Conservation (phyloP, 306 rosid species). For the Luffa acutangula region DNA sequence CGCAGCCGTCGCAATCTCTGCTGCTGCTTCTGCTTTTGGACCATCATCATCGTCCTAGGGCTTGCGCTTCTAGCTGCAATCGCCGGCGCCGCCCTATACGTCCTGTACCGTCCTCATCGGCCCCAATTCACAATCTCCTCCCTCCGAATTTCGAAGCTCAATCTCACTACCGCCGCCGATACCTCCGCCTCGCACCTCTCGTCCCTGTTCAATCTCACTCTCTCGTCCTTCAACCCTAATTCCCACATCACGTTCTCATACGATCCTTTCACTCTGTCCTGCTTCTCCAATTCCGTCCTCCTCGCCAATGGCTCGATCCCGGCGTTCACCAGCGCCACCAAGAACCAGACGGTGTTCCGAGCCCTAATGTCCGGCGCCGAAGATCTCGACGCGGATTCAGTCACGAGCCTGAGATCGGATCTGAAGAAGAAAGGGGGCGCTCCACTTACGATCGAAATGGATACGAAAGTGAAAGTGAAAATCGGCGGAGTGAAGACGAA, state of each 20-base stretch:
- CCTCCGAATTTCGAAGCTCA: conserved; percentile 68
- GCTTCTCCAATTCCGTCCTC: conserved; percentile 28
- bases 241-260: conserved; percentile 65
- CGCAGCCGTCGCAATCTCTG: conserved; percentile 56
- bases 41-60: conserved; percentile 40
- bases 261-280: conserved; percentile 42
- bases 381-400: conserved; percentile 64
- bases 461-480: conserved; percentile 71
- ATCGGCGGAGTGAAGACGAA: conserved; percentile 56
- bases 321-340: conserved; percentile 43
- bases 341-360: conserved; percentile 60
- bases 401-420: conserved; percentile 59
- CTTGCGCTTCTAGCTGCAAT: conserved; percentile 55
- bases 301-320: conserved; percentile 68
- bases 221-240: conserved; percentile 69
- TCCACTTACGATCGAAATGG: conserved; percentile 63
- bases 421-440: conserved; percentile 56
- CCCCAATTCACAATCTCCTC: conserved; percentile 77
- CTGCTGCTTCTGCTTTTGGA: conserved; percentile 97
- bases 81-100: conserved; percentile 64
- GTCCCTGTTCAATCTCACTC: conserved; percentile 62
- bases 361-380: conserved; percentile 27
- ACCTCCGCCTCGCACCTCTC: conserved; percentile 55
- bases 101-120: conserved; percentile 80
- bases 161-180: conserved; percentile 60